phyloP scores from a whole-genome alignment of 164 flowering plant genomes.

The Annona cherimola region DNA sequence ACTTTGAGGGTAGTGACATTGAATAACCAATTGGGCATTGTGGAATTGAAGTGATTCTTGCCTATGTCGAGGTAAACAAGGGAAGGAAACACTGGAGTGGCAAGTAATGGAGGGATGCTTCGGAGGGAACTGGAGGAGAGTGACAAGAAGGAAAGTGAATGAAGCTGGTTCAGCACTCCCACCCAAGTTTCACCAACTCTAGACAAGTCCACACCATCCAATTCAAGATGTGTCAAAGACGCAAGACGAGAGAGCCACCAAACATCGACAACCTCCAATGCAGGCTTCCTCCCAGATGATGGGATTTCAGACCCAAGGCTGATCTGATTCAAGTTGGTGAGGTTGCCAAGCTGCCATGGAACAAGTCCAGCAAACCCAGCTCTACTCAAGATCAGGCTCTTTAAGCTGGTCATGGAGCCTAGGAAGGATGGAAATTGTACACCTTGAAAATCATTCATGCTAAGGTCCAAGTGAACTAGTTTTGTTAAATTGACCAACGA shows the following conservation, averaged over 20 bases:
- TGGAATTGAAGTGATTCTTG: neutral
- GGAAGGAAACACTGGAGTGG: conserved; percentile 8
- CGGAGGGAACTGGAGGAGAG: neutral
- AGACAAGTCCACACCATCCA: neutral
- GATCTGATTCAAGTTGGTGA: conserved; percentile 1
- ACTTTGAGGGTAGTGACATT: conserved; percentile 14
- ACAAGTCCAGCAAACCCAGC: neutral
- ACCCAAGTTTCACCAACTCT: conserved; percentile 2
- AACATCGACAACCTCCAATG: conserved; percentile 5
- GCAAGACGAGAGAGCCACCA: conserved; percentile 15
- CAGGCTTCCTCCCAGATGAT: neutral
- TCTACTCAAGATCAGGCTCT: conserved; percentile 2
- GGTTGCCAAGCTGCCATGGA: conserved; percentile 7
- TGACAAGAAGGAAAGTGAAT: conserved; percentile 5
- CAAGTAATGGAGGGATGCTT: neutral
- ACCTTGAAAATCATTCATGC: conserved; percentile 5
- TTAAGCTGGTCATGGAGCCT: conserved; percentile 9
- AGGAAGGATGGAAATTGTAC: conserved; percentile 5
- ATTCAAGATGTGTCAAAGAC: conserved; percentile 7
- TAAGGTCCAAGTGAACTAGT: conserved; percentile 10
- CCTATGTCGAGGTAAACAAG: neutral
- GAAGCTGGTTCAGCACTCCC: conserved; percentile 1
- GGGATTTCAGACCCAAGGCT: neutral
- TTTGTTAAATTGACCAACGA: conserved; percentile 3
- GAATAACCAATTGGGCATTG: conserved; percentile 6